Evolutionary conservation across 225 moss, liverwort and hornwort genomes (phyloP).

Genomic region (Rhytidiadelphus loreus): DNA sequence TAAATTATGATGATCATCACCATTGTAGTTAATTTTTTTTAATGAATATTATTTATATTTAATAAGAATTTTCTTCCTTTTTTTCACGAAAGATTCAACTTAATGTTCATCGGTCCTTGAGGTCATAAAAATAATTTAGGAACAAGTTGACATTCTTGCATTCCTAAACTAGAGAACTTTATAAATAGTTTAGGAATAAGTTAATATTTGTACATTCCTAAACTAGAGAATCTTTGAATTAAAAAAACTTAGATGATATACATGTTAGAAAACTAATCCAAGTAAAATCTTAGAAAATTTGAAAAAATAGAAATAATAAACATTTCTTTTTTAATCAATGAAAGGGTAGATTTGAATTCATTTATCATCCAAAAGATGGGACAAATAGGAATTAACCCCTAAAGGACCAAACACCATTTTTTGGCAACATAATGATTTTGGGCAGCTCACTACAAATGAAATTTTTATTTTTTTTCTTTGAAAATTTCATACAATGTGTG

Average conservation of each 20-base stretch:
- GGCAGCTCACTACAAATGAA: no score
- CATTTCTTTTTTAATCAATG: neutral
- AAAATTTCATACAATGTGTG: no score
- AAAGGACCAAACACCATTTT: no score
- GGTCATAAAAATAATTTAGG: neutral
- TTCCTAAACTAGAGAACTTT: neutral
- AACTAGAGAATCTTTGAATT: no score
- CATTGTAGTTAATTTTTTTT: neutral
- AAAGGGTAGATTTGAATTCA: neutral
- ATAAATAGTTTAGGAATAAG: neutral
- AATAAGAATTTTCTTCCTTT: neutral
- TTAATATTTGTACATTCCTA: no score
- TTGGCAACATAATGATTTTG: no score
- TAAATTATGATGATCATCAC: neutral
- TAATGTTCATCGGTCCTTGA: neutral
- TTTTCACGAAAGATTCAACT: neutral
- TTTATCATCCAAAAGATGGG: neutral
- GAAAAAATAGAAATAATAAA: neutral
- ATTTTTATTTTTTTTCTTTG: no score
- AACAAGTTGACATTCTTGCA: neutral
- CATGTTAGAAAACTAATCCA: neutral
- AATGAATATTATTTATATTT: neutral
- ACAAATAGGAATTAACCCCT: no score
- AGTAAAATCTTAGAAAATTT: neutral
- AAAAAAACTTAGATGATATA: neutral